Conservation (phyloP, 495 filamentous ascomycete genomes). For the Bryoglossum gracile region DNA sequence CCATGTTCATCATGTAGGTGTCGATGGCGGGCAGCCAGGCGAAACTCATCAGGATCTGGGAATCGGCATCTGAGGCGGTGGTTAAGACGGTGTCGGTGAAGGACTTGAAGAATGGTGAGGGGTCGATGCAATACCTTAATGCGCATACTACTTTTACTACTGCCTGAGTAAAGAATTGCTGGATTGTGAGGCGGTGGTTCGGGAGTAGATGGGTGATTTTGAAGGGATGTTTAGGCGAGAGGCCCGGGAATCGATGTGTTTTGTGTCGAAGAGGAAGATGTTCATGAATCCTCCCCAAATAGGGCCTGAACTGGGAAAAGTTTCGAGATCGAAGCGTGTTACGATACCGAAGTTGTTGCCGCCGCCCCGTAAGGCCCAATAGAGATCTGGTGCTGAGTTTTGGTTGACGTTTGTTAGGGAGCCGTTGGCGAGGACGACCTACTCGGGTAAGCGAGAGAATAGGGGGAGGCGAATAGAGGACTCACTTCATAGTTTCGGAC, state of each 20-base stretch:
- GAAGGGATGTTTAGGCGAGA: no score
- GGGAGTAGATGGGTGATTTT: no score
- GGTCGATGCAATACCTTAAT: slow-evolving; percentile 13
- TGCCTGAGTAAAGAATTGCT: slow-evolving; percentile 31
- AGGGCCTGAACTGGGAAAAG: slow-evolving; percentile 31
- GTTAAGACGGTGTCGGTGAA: no score
- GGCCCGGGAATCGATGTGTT: slow-evolving; percentile 1
- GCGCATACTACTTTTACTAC: slow-evolving; percentile 36
- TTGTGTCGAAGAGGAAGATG: slow-evolving; percentile 15
- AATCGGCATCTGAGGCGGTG: no score
- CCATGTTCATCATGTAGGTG: no score
- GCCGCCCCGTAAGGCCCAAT: slow-evolving; percentile 38
- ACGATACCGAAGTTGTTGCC: slow-evolving; percentile 47
- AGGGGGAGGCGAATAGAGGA: not conserved
- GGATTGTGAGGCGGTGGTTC: no score
- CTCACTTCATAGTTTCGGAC: slow-evolving; percentile 36
- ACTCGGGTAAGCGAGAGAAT: slow-evolving; percentile 24
- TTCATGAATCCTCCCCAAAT: slow-evolving; percentile 35
- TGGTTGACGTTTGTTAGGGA: slow-evolving; percentile 39
- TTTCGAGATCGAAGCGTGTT: slow-evolving; percentile 39
- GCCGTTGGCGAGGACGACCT: slow-evolving; percentile 46
- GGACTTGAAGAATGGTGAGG: no score
- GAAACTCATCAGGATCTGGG: no score
- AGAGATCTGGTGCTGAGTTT: slow-evolving; percentile 38
- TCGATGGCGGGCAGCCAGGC: no score